Base-by-base conservation (phyloP, 1,139 yeast genomes). In the Candida sanyaensis region DNA sequence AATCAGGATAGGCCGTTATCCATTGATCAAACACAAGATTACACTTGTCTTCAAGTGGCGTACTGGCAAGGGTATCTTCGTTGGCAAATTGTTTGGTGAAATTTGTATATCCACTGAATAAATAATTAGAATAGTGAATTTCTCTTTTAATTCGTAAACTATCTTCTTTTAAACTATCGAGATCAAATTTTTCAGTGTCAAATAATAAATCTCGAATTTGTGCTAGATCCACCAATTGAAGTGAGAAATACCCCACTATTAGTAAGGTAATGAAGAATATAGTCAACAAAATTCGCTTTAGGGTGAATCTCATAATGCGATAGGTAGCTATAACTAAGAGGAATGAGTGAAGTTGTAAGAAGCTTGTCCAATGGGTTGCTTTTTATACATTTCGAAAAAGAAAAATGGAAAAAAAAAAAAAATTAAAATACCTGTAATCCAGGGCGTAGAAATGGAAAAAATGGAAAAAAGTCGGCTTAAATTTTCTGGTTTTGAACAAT, bases 111-210 rank as follows among this genome's bases (percentile, higher is more conserved):
- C 61, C 62, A 27, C 58, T 50, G 54, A 56, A 71, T 45, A 57
- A 48, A 51, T 71, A 72, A n/a, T 66, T 64, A 33, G 66, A 51
- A 50, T 60, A 66, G 50, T 73, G 75, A 33, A 73, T 51, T 5
- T 50, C 45, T 5, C 54, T 42, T 24, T 69, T 57, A 1, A 63
- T 39, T 11, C 43, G 17, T 46, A 57, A 58, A 28, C 50, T 43
- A 13, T 49, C 50, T 5, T 28, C 39, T 26, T 54, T 58, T 42
- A 55, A 54, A 31, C 49, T 42, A 6, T 53, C 55, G 27, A 44
- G 45, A 27, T 50, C 39, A 41, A 50, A 52, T 27, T 31, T 46
- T 30, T 50, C 50, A 2, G 41, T 21, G n/a, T 37, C 41, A 23
- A 30, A 41, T 38, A 45, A 11, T 12, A 39, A 7, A 10, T 34